These are phyloP conservation scores for Naegleria gruberi DNA, from an alignment of 208 protist species.

Conservation along the genomic window DNA sequence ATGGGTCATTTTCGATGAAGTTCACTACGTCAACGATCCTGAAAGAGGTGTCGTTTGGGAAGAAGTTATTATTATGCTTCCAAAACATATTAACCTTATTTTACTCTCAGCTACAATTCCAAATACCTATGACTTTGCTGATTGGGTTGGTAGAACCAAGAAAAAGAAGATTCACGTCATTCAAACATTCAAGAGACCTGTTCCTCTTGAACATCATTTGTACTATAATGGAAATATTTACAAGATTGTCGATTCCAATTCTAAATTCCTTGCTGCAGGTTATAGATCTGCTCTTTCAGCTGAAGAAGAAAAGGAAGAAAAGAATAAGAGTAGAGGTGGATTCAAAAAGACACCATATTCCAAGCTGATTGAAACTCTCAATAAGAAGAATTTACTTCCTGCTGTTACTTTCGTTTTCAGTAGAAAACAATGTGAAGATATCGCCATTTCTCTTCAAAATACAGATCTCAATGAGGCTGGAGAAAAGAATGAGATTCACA, in stretches of 20 bases:
- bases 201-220: conserved; percentile 72
- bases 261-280: conserved; percentile 27
- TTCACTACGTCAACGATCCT: conserved; percentile 69
- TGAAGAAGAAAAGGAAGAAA: conserved; percentile 35
- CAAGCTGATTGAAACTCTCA: conserved; percentile 42
- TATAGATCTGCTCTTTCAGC: conserved; percentile 27
- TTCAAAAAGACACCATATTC: background rate
- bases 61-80: conserved; percentile 85
- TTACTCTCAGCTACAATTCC: conserved; percentile 77
- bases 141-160: conserved; percentile 71
- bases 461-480: conserved; percentile 44
- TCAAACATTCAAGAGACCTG: conserved; percentile 62
- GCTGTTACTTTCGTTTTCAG: conserved; percentile 64
- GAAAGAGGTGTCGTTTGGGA: conserved; percentile 81
- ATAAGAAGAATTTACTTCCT: conserved; percentile 45
- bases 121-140: conserved; percentile 71
- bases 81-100: conserved; percentile 66
- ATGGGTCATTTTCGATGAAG: conserved; percentile 83
- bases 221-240: conserved; percentile 44
- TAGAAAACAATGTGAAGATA: conserved; percentile 52
- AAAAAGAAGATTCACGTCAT: conserved; percentile 61
- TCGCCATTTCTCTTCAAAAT: conserved; percentile 27
- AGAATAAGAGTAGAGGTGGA: background rate
- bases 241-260: conserved; percentile 39
- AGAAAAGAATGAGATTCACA: conserved; percentile 52